Base-by-base conservation (phyloP, 2,329 filamentous ascomycete species). In the Beauveria sp. region DNA sequence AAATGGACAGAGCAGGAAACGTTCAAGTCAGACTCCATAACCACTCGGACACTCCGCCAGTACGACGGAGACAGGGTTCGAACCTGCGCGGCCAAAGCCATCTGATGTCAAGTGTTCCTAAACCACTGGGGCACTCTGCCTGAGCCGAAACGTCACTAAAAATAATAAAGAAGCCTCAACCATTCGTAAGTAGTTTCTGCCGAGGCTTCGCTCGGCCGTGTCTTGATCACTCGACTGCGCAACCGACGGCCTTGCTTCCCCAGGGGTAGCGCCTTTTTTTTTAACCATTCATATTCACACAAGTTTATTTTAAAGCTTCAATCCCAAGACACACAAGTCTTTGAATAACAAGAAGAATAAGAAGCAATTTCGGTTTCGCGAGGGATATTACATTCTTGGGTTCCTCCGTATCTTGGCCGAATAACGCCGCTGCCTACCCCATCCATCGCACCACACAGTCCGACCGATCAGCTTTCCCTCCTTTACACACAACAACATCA, bases 61-160 rank as follows among this genome's bases (percentile, higher is more conserved):
- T 3, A 50, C 55, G 55, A 58, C 55, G 24, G 55, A 58, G 55
- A 51, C 55, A 58, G 55, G 55, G 51, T 5, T 58, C 55, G 55
- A 58, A 58, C 55, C 55, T 58, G 46, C 55, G 55, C 30, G 46
- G 20, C 9, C 55, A 22, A 58, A 58, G 20, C 20, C 46, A 58
- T 51, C 28, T 8, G 28, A 58, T 58, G 20, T 50, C 46, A 16
- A 8, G 34, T 16, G 16, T 51, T 24, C 46, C 44, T 16, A 30
- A 5, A 26, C 55, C 55, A 47, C 46, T 59, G 18, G 30, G 55
- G 55, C 46, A 50, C 55, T 51, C 55, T 59, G 46, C 10, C 34
- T 34, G 10, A 5, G 12, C 30, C 14, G 14, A 34, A 34, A 14
- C 5, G 30, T 14, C 5, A 4, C 30, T 34, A 34, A 34, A 14